Percentiles rank a stretch among this genome's conserved stretches.
Evolutionary conservation across 2,329 filamentous ascomycete genomes (phyloP).

Genomic region (Colletotrichum sp.): DNA sequence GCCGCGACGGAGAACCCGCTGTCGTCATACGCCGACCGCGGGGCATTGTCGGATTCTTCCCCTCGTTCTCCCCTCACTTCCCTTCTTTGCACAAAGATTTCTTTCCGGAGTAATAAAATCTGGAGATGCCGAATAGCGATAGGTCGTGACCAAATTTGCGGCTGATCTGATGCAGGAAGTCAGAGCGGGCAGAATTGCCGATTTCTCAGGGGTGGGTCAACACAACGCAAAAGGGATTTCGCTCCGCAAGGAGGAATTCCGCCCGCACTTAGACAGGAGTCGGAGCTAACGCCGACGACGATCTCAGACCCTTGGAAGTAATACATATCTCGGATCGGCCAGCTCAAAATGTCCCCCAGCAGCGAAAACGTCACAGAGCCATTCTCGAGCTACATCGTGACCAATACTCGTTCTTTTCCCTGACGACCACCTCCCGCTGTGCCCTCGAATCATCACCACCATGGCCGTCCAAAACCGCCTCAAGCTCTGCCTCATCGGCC

Average conservation of each 20-base stretch:
- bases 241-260: neutral
- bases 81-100: neutral
- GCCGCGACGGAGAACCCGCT: neutral
- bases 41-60: neutral
- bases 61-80: neutral
- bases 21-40: neutral
- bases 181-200: neutral
- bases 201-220: neutral
- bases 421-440: neutral
- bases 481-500: neutral
- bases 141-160: neutral
- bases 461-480: neutral
- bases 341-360: neutral
- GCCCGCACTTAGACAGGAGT: neutral
- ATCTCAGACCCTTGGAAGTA: neutral
- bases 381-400: neutral
- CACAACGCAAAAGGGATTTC: neutral
- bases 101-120: neutral
- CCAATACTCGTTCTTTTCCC: rapidly evolving
- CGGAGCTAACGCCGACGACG: neutral
- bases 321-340: neutral
- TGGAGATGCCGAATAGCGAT: neutral
- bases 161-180: neutral
- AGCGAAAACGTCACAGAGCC: neutral
- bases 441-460: neutral